Conservation (phyloP, 371 early-diverging fungal species). For the Sporodiniella umbellata region DNA sequence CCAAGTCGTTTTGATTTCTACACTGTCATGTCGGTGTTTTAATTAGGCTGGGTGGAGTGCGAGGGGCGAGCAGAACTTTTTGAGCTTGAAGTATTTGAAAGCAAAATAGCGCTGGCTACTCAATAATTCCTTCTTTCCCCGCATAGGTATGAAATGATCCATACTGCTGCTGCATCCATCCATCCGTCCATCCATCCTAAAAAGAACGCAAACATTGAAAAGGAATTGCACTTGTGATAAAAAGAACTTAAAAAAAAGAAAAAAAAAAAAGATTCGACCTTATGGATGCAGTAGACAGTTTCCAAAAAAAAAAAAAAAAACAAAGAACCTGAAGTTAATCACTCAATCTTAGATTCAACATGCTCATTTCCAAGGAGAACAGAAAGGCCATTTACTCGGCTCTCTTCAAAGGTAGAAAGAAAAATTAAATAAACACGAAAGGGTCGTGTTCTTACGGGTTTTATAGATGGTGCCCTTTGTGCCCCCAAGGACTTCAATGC, state of each 20-base stretch:
- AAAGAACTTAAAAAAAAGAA: not conserved
- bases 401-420: slow-evolving; percentile 76
- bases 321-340: not conserved
- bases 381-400: slow-evolving; percentile 93
- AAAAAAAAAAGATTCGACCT: not conserved
- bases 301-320: not conserved
- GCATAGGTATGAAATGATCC: slow-evolving; percentile 30
- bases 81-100: slow-evolving; percentile 11
- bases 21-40: no score
- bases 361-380: slow-evolving; percentile 97
- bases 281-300: not conserved
- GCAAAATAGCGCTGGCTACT: slow-evolving; percentile 10
- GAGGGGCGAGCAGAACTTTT: not conserved
- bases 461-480: slow-evolving; percentile 94
- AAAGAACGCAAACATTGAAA: not conserved
- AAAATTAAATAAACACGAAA: not conserved
- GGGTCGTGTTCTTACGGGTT: slow-evolving; percentile 20
- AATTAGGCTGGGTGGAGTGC: slow-evolving; percentile 3
- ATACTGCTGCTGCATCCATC: not conserved
- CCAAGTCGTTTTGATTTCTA: no score
- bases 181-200: slow-evolving; percentile 17
- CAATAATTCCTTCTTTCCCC: slow-evolving; percentile 37
- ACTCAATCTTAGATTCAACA: slow-evolving; percentile 48
- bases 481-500: slow-evolving; percentile 98
- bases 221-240: not conserved